phyloP scores from a whole-genome alignment of 2,329 filamentous ascomycete species.

The Cladophialophora psammophila region DNA sequence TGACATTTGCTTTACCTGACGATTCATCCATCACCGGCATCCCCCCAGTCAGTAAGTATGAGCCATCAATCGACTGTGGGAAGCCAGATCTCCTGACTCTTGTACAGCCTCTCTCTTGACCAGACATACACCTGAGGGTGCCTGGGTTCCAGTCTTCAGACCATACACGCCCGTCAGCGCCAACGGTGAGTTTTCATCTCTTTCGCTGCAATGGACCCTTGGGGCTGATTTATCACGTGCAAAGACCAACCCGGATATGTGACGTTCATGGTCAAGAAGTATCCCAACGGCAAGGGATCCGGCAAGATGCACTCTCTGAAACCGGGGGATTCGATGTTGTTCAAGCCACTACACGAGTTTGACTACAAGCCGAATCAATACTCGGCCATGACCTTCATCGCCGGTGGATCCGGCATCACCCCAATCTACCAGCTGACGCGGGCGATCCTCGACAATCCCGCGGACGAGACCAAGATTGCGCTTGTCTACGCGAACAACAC shows the following conservation, averaged over 20 bases:
- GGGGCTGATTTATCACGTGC: constrained; percentile 23
- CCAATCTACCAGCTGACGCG: constrained; percentile 71
- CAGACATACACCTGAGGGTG: constrained; percentile 64
- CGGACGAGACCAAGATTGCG: constrained; percentile 68
- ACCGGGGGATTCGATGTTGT: constrained; percentile 68
- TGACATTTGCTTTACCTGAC: constrained; percentile 64
- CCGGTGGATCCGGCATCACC: constrained; percentile 76
- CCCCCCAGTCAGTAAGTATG: constrained; percentile 37
- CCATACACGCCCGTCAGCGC: constrained; percentile 72
- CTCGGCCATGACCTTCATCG: constrained; percentile 67
- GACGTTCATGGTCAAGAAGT: constrained; percentile 72
- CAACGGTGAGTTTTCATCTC: constrained; percentile 49
- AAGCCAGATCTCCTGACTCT: constrained; percentile 14
- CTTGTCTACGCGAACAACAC: constrained; percentile 72
- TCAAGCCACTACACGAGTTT: constrained; percentile 64
- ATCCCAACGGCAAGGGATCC: constrained; percentile 70
- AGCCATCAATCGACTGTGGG: background rate
- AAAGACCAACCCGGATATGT: constrained; percentile 66
- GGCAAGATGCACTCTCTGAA: constrained; percentile 70
- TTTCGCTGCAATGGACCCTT: constrained; percentile 5
- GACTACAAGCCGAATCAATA: constrained; percentile 59
- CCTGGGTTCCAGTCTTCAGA: constrained; percentile 66
- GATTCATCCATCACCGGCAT: constrained; percentile 59
- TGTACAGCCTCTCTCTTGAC: constrained; percentile 64
- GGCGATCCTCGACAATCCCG: constrained; percentile 67